phyloP scores from a whole-genome alignment of 2,329 filamentous ascomycete species.

The Xylaria sp. region DNA sequence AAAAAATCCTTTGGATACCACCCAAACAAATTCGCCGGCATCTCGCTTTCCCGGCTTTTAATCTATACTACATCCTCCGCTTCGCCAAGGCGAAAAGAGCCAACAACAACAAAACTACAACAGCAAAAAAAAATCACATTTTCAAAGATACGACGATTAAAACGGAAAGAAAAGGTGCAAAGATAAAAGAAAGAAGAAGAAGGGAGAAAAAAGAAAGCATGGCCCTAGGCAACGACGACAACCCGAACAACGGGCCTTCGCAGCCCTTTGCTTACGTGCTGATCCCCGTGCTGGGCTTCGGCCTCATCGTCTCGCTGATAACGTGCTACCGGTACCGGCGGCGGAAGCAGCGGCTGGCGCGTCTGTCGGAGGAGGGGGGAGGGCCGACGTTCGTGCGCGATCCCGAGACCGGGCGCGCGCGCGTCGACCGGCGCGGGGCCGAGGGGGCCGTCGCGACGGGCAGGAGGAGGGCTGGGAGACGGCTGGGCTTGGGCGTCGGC shows the following conservation, averaged over 20 bases:
- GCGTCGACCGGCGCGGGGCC: constrained; percentile 3
- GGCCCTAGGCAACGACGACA: constrained; percentile 15
- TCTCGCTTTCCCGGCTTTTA: not conserved
- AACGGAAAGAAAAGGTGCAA: not conserved
- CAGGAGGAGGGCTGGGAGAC: constrained; percentile 30
- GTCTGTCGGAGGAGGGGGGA: constrained; percentile 25
- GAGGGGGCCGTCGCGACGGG: constrained; percentile 19
- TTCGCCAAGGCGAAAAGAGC: not conserved
- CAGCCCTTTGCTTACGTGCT: constrained; percentile 45
- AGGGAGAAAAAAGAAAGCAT: constrained; percentile 7
- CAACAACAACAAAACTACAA: not conserved
- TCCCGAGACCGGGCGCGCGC: constrained; percentile 40
- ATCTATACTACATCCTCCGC: not conserved
- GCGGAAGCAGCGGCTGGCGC: constrained; percentile 36
- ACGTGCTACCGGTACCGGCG: constrained; percentile 45
- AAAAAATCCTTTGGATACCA: no score
- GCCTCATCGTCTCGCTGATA: constrained; percentile 37
- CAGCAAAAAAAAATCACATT: not conserved
- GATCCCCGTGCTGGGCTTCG: constrained; percentile 45
- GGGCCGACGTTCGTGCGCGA: constrained; percentile 30
- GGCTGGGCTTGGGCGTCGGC: constrained; percentile 33
- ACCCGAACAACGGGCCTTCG: constrained; percentile 16
- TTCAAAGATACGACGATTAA: no score
- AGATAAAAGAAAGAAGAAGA: not conserved
- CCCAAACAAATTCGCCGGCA: not conserved